Conservation (phyloP, 164 flowering plant genomes). For the Cinnamomum micranthum region DNA sequence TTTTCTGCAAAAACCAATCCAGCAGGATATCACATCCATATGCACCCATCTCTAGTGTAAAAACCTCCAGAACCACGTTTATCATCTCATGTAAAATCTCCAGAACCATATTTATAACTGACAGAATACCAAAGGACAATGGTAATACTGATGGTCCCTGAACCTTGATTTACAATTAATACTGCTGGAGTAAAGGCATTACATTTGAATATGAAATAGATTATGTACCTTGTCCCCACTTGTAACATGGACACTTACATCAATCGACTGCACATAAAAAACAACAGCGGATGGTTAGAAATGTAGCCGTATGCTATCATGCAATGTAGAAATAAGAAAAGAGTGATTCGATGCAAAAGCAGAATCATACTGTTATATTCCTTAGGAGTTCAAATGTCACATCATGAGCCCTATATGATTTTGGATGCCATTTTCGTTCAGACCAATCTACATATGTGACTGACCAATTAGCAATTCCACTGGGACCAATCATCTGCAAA, state of each 20-base stretch:
- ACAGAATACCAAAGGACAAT: neutral
- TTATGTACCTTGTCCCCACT: constrained; percentile 64
- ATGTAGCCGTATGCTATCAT: no score
- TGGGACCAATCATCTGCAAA: constrained; percentile 79
- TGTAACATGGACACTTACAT: constrained; percentile 70
- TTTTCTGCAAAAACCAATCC: no score
- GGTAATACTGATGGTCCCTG: neutral
- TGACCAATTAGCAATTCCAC: constrained; percentile 92
- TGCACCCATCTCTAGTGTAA: no score
- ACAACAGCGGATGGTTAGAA: neutral
- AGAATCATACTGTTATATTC: constrained; percentile 60
- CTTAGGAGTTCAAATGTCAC: constrained; percentile 61
- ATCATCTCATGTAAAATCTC: no score
- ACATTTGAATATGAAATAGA: neutral
- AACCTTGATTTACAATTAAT: neutral
- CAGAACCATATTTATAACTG: neutral
- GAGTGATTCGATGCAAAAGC: neutral
- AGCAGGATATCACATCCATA: no score
- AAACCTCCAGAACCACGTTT: neutral
- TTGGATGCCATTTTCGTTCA: constrained; percentile 97
- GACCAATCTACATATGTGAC: constrained; percentile 99
- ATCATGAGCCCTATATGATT: constrained; percentile 63
- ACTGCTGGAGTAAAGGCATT: neutral
- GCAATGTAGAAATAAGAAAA: neutral
- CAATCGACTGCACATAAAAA: constrained; percentile 60